phyloP scores from a whole-genome alignment of 2,329 filamentous ascomycete species.

The Iodosphaeria phyllophila region DNA sequence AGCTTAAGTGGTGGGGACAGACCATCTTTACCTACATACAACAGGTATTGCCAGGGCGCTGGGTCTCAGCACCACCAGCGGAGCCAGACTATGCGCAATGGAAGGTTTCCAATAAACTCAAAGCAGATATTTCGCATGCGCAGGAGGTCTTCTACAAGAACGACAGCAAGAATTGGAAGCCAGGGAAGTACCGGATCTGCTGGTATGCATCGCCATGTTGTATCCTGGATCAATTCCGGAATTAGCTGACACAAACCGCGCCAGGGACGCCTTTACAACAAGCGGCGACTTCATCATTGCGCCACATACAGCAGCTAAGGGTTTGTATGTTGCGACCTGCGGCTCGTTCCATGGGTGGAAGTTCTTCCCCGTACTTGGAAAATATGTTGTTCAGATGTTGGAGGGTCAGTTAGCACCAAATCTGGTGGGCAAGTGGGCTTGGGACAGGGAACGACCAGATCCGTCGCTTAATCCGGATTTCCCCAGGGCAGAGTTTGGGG shows the following conservation, averaged over 20 bases:
- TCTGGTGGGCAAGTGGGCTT: constrained; percentile 30
- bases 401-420: constrained; percentile 23
- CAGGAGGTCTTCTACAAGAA: constrained; percentile 40
- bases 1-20: constrained; percentile 40
- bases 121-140: constrained; percentile 37
- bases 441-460: constrained; percentile 40
- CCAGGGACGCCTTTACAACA: constrained; percentile 46
- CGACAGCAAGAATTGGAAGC: constrained; percentile 33
- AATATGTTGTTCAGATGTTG: constrained; percentile 39
- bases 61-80: constrained; percentile 35
- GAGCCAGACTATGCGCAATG: constrained; percentile 40
- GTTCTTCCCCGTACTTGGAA: constrained; percentile 45
- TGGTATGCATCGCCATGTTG: constrained; percentile 34
- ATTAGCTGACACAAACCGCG: not conserved
- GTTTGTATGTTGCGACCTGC: constrained; percentile 42
- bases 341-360: constrained; percentile 53
- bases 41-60: constrained; percentile 30
- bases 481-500: constrained; percentile 36
- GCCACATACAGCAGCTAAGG: constrained; percentile 27
- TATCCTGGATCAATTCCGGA: not conserved
- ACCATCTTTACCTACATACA: constrained; percentile 37
- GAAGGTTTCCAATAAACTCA: constrained; percentile 34
- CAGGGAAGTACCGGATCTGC: constrained; percentile 45
- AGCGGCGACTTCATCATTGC: constrained; percentile 44
- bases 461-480: constrained; percentile 31